A percentile compares a stretch with the other conserved stretches of the same genome.
Evolutionary conservation across 495 filamentous ascomycete genomes (phyloP).

Genomic region (Annulohypoxylon moriforme): DNA sequence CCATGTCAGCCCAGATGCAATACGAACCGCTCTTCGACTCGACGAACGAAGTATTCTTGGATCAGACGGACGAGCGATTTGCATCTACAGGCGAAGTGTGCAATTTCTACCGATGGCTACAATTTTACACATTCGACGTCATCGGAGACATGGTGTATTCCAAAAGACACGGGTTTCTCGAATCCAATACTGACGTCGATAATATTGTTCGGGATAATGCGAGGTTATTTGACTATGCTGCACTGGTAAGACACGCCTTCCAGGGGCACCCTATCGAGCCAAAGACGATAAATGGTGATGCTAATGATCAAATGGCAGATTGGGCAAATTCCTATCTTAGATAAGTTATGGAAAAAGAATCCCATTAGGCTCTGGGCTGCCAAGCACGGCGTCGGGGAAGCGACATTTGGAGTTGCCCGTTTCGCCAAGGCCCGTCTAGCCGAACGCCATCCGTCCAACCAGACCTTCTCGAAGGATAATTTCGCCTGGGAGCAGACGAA

Average conservation of each 20-base stretch:
- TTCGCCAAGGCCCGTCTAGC: slow-evolving; percentile 60
- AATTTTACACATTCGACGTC: slow-evolving; percentile 71
- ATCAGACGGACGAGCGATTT: slow-evolving; percentile 49
- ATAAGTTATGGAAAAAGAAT: slow-evolving; percentile 44
- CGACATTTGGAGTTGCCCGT: slow-evolving; percentile 53
- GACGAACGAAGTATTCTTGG: slow-evolving; percentile 63
- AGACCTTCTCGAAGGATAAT: slow-evolving; percentile 27
- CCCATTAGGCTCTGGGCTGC: slow-evolving; percentile 50
- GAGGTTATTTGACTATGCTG: slow-evolving; percentile 55
- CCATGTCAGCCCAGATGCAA: slow-evolving; percentile 64
- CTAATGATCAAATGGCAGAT: slow-evolving; percentile 15
- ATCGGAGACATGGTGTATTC: slow-evolving; percentile 68
- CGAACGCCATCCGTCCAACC: slow-evolving; percentile 40
- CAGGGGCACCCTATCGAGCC: slow-evolving; percentile 42
- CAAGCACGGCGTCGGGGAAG: slow-evolving; percentile 56
- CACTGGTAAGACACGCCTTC: slow-evolving; percentile 61
- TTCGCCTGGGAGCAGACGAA: slow-evolving; percentile 34
- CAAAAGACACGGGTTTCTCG: slow-evolving; percentile 65
- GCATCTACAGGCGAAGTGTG: slow-evolving; percentile 48
- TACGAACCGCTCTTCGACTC: slow-evolving; percentile 68
- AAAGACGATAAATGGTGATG: background rate
- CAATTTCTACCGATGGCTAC: slow-evolving; percentile 66
- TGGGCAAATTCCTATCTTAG: slow-evolving; percentile 50
- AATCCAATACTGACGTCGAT: slow-evolving; percentile 62
- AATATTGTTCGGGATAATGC: slow-evolving; percentile 59